Conservation (phyloP, 768 basidiomycete genomes). For the Leccinum broughii region DNA sequence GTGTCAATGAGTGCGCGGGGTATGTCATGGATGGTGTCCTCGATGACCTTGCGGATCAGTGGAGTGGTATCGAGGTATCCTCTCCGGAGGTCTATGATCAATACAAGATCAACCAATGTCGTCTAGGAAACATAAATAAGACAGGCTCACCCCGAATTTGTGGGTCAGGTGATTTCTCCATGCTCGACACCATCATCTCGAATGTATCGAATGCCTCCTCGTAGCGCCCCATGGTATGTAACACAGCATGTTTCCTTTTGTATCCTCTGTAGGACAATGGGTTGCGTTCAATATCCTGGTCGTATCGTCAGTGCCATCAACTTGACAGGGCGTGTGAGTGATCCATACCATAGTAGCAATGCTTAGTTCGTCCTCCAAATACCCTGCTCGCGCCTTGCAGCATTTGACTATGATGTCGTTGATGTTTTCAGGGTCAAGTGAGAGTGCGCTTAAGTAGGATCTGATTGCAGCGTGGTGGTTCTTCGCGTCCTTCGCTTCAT, state of each 20-base stretch:
- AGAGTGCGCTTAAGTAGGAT: neutral
- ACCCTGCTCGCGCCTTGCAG: neutral
- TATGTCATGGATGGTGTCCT: neutral
- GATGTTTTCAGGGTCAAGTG: neutral
- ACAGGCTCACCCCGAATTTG: neutral
- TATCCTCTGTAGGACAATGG: neutral
- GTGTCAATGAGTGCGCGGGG: neutral
- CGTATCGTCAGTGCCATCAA: neutral
- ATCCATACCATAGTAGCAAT: conserved; percentile 2
- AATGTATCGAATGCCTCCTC: neutral
- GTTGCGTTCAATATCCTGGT: neutral
- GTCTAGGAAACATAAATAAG: no score
- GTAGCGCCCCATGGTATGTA: neutral
- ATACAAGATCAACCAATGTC: neutral
- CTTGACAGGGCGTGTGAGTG: neutral
- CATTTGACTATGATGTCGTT: neutral
- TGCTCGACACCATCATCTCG: neutral
- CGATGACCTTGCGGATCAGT: neutral
- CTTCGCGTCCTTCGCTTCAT: neutral
- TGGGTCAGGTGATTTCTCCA: neutral
- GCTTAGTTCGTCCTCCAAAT: neutral
- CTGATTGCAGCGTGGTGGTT: neutral
- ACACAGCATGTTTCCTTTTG: neutral
- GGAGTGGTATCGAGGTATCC: neutral
- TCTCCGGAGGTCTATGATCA: neutral